Evolutionary conservation across 208 protist genomes (phyloP), one percentile per base, ranked within the genome.

Genomic region (Acanthamoeba triangularis): DNA sequence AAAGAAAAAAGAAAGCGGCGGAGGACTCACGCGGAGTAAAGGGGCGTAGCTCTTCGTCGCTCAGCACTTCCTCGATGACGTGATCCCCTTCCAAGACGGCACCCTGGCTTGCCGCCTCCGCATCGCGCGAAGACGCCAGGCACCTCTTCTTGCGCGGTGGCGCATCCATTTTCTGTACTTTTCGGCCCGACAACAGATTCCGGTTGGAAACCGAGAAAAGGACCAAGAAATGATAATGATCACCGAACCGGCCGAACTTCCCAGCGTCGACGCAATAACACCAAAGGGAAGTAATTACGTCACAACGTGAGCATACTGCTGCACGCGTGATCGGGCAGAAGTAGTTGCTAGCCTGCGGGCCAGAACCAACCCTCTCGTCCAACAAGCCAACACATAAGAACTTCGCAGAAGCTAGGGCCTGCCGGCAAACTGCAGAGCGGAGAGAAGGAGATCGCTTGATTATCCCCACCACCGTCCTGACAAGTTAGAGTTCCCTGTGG

Each of bases 41-140:
- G 28, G 78, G n/a, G 20, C 78, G 78, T 11, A 87, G 49, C 30
- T 87, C 78, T 61, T 87, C 78, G 20, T 87, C 78, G 47, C 78
- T 87, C 11, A 87, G 78, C 20, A 87, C 33, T 23, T 87, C 78
- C 5, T 25, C 6, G 28, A 87, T 87, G n/a, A 2, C 1, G 28
- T 16, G 14, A 4, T 72, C 63, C 28, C 33, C 14, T 37, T 63
- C 56, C 6, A 18, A 7, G 1, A 18, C 20, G 56, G 13, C 56
- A 28, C n/a, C 63, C n/a, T 37, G 10, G n/a, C 63, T 16, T 0
- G 23, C 14, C 11, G 16, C 25, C 25, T 65, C 59, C 16, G 59
- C 7, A 10, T 65, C 59, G 30, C 2, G 25, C n/a, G 30, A n/a
- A 10, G 23, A 30, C 30, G 63, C n/a, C 63, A 72, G 10, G 33